These are phyloP conservation scores for Earliella scabrosa DNA, from an alignment of 1,284 basidiomycete genomes.

Conservation along the genomic window DNA sequence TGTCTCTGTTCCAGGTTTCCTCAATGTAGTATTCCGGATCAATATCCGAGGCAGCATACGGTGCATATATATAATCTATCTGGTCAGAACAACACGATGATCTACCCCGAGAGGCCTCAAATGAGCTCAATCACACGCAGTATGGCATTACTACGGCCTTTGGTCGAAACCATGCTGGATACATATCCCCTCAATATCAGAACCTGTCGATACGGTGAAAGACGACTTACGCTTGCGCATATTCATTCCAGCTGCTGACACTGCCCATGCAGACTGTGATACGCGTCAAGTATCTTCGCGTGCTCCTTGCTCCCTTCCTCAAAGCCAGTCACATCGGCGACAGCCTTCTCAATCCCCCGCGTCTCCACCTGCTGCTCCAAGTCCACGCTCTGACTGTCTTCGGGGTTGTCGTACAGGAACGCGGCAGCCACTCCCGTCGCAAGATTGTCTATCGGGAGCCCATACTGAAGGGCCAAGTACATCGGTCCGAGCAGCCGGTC, in stretches of 20 bases:
- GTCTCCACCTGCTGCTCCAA: conserved; percentile 31
- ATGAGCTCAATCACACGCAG: no score
- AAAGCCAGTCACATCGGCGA: conserved; percentile 35
- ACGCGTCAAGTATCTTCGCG: conserved; percentile 27
- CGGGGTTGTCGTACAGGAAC: conserved; percentile 37
- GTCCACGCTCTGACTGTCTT: conserved; percentile 39
- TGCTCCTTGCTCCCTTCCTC: conserved; percentile 29
- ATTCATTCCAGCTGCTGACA: conserved; percentile 4
- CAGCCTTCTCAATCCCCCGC: conserved; percentile 32
- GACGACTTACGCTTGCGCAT: no score
- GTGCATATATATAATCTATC: no score
- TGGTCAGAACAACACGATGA: no score
- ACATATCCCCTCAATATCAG: no score
- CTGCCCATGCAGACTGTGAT: conserved; percentile 22
- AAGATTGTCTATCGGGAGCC: conserved; percentile 36
- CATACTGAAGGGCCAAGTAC: conserved; percentile 38
- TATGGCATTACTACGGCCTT: no score
- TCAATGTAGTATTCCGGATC: no score
- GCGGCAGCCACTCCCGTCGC: conserved; percentile 42
- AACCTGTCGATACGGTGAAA: no score
- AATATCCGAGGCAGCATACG: no score
- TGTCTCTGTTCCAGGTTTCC: no score
- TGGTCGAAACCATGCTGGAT: no score
- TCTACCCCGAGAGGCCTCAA: no score
- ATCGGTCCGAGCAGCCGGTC: conserved; percentile 43